These are phyloP conservation scores for Chondrostereum purpureum DNA, from an alignment of 1,284 basidiomycete species.

Conservation along the genomic window DNA sequence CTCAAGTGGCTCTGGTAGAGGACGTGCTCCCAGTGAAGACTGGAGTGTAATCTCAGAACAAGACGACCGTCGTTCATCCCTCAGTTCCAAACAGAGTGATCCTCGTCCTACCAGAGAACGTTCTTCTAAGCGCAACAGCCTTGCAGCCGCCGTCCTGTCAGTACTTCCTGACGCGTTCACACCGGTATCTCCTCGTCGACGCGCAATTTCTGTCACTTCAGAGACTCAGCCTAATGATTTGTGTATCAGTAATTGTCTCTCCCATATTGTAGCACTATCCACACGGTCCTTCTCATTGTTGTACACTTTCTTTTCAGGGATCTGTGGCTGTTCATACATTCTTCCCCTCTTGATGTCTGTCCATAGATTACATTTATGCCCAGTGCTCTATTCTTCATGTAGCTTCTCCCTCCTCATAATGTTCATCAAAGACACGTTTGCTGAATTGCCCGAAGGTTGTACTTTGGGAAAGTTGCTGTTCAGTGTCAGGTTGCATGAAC, in stretches of 20 bases:
- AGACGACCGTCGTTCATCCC: constrained; percentile 50
- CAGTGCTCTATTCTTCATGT: constrained; percentile 16
- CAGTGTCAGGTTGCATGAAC: constrained; percentile 88
- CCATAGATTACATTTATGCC: not conserved
- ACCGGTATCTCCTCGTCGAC: constrained; percentile 34
- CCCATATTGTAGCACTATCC: not conserved
- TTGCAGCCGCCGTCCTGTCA: constrained; percentile 54
- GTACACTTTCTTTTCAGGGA: not conserved
- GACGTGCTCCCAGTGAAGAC: constrained; percentile 59
- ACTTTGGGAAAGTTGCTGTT: constrained; percentile 59
- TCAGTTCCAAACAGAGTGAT: constrained; percentile 36
- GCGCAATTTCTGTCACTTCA: constrained; percentile 23
- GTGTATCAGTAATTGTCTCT: not conserved
- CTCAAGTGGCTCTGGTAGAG: constrained; percentile 46
- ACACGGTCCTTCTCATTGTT: not conserved
- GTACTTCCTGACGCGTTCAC: constrained; percentile 50
- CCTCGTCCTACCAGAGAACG: constrained; percentile 25
- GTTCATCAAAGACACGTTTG: constrained; percentile 73
- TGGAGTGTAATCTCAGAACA: constrained; percentile 79
- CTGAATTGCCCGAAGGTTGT: constrained; percentile 88
- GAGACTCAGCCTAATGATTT: not conserved
- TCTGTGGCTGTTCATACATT: not conserved
- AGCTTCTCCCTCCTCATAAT: constrained; percentile 52
- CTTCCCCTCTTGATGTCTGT: not conserved
- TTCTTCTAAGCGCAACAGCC: constrained; percentile 48